phyloP scores from a whole-genome alignment of 257 asterid species.

The Fraxinus excelsior region DNA sequence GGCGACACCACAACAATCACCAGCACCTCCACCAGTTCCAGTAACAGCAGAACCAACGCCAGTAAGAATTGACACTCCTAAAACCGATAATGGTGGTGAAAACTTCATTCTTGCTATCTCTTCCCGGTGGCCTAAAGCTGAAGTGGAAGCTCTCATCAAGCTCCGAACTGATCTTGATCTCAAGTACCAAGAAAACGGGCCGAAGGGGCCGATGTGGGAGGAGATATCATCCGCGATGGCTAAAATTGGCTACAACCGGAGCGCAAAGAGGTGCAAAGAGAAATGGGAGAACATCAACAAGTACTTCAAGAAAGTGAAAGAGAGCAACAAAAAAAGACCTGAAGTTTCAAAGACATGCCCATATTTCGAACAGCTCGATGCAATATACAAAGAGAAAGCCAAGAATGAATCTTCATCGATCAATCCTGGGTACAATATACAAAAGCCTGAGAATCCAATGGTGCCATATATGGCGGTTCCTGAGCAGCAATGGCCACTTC shows the following conservation, averaged over 20 bases:
- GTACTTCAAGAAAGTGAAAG: constrained; percentile 54
- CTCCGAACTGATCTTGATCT: constrained; percentile 38
- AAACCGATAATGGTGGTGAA: not conserved
- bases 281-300: constrained; percentile 73
- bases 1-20: not conserved
- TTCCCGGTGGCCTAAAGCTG: constrained; percentile 49
- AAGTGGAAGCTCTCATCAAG: constrained; percentile 48
- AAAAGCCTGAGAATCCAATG: no score
- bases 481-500: no score
- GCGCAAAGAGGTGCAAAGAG: constrained; percentile 60
- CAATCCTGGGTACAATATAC: no score
- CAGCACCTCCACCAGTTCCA: constrained; percentile 7
- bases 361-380: constrained; percentile 26
- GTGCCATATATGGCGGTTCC: no score
- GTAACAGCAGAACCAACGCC: not conserved
- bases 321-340: constrained; percentile 42
- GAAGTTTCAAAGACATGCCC: constrained; percentile 50
- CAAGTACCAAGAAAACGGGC: constrained; percentile 37
- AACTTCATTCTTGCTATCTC: constrained; percentile 8
- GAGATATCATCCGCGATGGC: constrained; percentile 42
- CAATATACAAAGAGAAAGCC: no score
- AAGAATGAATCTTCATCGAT: no score
- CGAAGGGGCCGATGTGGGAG: constrained; percentile 48
- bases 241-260: constrained; percentile 45
- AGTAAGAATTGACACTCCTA: not conserved